Evolutionary conservation across 192 early-diverging fungal genomes (phyloP), one percentile per base, ranked within the genome.

Genomic region (Backusella tarrabulga): DNA sequence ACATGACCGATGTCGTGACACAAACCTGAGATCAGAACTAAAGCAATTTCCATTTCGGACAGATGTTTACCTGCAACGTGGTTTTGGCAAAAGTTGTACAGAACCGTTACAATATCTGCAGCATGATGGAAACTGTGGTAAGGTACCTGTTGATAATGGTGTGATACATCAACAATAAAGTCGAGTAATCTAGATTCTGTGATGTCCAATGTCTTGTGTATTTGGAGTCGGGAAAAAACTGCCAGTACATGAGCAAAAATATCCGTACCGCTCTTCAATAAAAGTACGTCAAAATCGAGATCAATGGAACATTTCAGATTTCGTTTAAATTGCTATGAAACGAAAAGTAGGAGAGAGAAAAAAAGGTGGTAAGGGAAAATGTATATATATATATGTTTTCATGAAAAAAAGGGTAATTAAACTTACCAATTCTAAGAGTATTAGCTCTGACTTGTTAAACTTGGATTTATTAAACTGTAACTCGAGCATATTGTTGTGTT

Each of bases 101-200:
- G 85, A 76, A 95, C 90, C 46, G 90, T 90, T 4, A 91, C 89
- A 11, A 97, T 95, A 85, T 97, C 96, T 7, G 94, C 88, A n/a
- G 95, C 94, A 74, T 97, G 96, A 81, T 92, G 91, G 76, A 96
- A 97, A 12, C 91, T 94, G 80, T 97, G 96, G 73, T 96, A 97
- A 8, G 92, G 93, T 50, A 91, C 93, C 12, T 88, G 76, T 17
- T 85, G 82, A 78, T 97, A 97, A 21, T 90, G 90, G 34, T 83
- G 70, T 52, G 92, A 90, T 63, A 96, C 89, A 73, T 95, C 95
- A 42, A 93, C 85, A 35, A 93, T 87, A 80, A 97, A 96, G 67
- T 95, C 92, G 12, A 97, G 87, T 72, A 97, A 80, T 67, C 91
- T 86, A 23, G 88, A 87, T 29, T 85, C 83, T 8, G 89, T 76